Percentiles rank a stretch among this genome's conserved stretches.
Conservation (phyloP, 495 filamentous ascomycete genomes). For the Hypoxylon lienhwacheense region DNA sequence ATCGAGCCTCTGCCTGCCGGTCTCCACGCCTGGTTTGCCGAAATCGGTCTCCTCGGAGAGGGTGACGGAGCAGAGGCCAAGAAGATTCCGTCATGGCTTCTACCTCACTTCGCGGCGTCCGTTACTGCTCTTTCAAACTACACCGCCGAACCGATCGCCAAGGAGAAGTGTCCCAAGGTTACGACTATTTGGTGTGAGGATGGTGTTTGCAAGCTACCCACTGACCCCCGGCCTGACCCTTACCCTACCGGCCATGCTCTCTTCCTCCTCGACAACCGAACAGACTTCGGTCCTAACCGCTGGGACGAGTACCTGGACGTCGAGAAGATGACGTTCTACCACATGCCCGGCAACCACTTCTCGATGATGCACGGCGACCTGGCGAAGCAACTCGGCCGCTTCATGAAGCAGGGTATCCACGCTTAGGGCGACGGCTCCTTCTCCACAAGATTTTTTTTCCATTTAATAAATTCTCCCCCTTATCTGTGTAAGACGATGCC, state of each 20-base stretch:
- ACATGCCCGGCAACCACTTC: slow-evolving; percentile 72
- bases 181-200: slow-evolving; percentile 79
- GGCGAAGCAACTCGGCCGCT: slow-evolving; percentile 46
- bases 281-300: slow-evolving; percentile 74
- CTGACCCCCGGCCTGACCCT: slow-evolving; percentile 70
- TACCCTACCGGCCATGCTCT: slow-evolving; percentile 70
- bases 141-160: slow-evolving; percentile 57
- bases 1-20: slow-evolving; percentile 76
- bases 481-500: slow-evolving; percentile 1
- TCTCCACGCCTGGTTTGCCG: slow-evolving; percentile 77
- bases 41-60: slow-evolving; percentile 78
- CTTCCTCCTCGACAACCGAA: slow-evolving; percentile 77
- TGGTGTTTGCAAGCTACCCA: slow-evolving; percentile 72
- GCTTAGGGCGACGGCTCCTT: neutral
- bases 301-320: slow-evolving; percentile 76
- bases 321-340: slow-evolving; percentile 61
- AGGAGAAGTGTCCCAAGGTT: slow-evolving; percentile 62
- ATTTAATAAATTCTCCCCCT: neutral
- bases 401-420: slow-evolving; percentile 44
- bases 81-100: slow-evolving; percentile 74
- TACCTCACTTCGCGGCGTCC: slow-evolving; percentile 80
- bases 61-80: slow-evolving; percentile 44
- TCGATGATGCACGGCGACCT: slow-evolving; percentile 67
- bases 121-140: slow-evolving; percentile 76
- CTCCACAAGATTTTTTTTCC: neutral